Percentiles rank a stretch among this genome's conserved stretches.
Conservation (phyloP, 2,329 filamentous ascomycete genomes). For the Pezicula rhizophila region DNA sequence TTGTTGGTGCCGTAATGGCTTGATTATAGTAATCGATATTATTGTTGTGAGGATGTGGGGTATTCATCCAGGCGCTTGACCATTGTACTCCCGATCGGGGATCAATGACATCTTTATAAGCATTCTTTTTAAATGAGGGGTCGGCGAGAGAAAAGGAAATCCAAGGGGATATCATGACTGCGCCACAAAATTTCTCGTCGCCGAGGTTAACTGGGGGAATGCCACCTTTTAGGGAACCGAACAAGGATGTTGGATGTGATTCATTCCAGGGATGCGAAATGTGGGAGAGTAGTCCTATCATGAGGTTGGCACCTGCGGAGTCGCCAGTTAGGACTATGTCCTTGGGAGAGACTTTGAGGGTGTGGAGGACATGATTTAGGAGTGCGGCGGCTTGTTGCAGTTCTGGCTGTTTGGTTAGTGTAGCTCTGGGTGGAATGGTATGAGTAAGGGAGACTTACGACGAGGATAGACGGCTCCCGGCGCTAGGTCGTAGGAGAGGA, state of each 20-base stretch:
- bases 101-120: slow-evolving; percentile 44
- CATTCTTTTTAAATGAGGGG: slow-evolving; percentile 37
- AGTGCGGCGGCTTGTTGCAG: slow-evolving; percentile 38
- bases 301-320: slow-evolving; percentile 47
- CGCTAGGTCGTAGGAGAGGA: slow-evolving; percentile 53
- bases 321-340: slow-evolving; percentile 44
- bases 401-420: slow-evolving; percentile 21
- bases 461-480: slow-evolving; percentile 38
- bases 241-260: slow-evolving; percentile 49
- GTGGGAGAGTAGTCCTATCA: slow-evolving; percentile 40
- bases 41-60: slow-evolving; percentile 15
- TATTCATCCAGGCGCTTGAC: slow-evolving; percentile 41
- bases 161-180: slow-evolving; percentile 54
- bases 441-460: no score
- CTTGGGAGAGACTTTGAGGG: slow-evolving; percentile 11
- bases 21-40: slow-evolving; percentile 46
- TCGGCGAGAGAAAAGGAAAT: slow-evolving; percentile 41
- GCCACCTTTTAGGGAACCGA: slow-evolving; percentile 28
- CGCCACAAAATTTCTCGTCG: slow-evolving; percentile 38
- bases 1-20: slow-evolving; percentile 37
- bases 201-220: slow-evolving; percentile 38
- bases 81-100: slow-evolving; percentile 35
- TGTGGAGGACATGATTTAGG: slow-evolving; percentile 35
- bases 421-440: no score
- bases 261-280: slow-evolving; percentile 43